Conservation (phyloP, 1,284 basidiomycete genomes). For the Ganoderma meredithae region DNA sequence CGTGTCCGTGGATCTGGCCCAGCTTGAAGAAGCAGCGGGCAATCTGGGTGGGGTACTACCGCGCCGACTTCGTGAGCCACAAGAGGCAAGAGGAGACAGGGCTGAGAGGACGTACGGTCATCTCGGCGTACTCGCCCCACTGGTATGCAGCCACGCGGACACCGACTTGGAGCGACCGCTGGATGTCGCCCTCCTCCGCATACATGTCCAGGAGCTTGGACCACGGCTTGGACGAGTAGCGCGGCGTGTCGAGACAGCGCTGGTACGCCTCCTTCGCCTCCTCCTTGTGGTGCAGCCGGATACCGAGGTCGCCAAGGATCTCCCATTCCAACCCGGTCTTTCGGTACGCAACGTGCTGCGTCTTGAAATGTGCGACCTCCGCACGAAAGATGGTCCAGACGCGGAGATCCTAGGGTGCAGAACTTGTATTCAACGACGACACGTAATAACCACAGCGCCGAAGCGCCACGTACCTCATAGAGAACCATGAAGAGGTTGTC, state of each 20-base stretch:
- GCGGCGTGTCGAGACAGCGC: conserved; percentile 86
- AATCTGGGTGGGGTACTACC: conserved; percentile 89
- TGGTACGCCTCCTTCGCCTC: conserved; percentile 98
- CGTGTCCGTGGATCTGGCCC: conserved; percentile 92
- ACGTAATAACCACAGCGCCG: neutral
- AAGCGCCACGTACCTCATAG: conserved; percentile 76
- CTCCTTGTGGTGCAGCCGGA: conserved; percentile 94
- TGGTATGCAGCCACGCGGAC: conserved; percentile 95
- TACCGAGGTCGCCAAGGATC: conserved; percentile 94
- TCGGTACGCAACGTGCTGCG: conserved; percentile 94
- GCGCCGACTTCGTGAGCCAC: neutral
- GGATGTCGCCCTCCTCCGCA: conserved; percentile 92
- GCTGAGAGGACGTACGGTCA: conserved; percentile 63
- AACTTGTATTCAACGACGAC: neutral
- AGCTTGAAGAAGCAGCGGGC: conserved; percentile 92
- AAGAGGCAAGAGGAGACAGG: no score
- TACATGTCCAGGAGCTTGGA: conserved; percentile 93
- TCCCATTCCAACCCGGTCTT: conserved; percentile 99
- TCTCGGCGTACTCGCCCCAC: conserved; percentile 85
- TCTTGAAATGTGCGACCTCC: conserved; percentile 99
- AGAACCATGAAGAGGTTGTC: conserved; percentile 99
- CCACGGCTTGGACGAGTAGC: conserved; percentile 94
- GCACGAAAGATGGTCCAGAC: conserved; percentile 99
- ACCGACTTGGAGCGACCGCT: conserved; percentile 89
- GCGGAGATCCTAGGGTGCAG: conserved; percentile 80